Conservation (phyloP, 1,284 basidiomycete species). For the Cutaneotrichosporon dermatis region DNA sequence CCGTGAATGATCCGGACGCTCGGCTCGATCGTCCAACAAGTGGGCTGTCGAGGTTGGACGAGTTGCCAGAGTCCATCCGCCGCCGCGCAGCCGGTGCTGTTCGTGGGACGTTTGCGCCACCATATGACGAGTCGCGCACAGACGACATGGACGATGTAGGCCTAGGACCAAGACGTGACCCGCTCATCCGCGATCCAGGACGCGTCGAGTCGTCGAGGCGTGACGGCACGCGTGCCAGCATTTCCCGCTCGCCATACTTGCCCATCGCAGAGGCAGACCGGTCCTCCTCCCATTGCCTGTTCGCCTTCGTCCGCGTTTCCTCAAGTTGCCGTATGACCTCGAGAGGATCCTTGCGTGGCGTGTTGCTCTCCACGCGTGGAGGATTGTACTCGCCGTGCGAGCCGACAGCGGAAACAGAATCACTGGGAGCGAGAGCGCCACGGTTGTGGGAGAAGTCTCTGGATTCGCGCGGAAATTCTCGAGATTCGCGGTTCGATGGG, state of each 20-base stretch:
- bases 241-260: conserved; percentile 18
- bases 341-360: conserved; percentile 35
- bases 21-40: conserved; percentile 13
- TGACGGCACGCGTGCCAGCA: conserved; percentile 6
- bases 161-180: conserved; percentile 7
- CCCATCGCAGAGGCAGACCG: conserved; percentile 17
- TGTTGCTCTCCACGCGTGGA: not conserved
- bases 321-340: conserved; percentile 40
- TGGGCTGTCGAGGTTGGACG: conserved; percentile 15
- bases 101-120: conserved; percentile 27
- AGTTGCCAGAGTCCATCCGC: conserved; percentile 7
- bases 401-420: conserved; percentile 39
- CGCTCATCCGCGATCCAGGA: conserved; percentile 7
- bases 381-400: conserved; percentile 9
- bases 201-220: conserved; percentile 13
- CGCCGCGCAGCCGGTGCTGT: conserved; percentile 10
- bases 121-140: conserved; percentile 27
- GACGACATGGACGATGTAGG: conserved; percentile 36
- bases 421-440: conserved; percentile 27
- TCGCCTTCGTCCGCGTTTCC: conserved; percentile 28
- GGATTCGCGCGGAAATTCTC: conserved; percentile 2
- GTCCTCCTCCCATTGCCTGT: conserved; percentile 37
- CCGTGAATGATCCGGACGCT: conserved; percentile 2
- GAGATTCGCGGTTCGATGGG: not conserved
- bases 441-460: conserved; percentile 5